These are phyloP conservation scores for Paecilomyces fulvus DNA, from an alignment of 2,329 filamentous ascomycete species.

Conservation along the genomic window DNA sequence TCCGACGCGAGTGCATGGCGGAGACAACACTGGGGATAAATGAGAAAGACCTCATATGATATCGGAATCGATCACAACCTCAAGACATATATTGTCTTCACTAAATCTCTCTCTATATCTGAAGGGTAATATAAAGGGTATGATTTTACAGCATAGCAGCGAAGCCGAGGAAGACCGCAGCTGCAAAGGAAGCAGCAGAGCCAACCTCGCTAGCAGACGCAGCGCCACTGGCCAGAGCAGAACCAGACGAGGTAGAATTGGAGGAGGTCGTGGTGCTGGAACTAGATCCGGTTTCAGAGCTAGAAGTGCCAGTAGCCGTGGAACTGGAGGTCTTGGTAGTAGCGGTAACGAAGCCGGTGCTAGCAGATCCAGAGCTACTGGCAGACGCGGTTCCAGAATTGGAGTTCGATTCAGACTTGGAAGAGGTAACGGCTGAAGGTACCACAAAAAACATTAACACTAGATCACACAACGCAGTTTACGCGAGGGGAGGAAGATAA, in stretches of 20 bases:
- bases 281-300: slow-evolving; percentile 8
- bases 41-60: background rate
- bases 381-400: slow-evolving; percentile 16
- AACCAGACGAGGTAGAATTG: slow-evolving; percentile 12
- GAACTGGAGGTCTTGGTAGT: slow-evolving; percentile 4
- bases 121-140: background rate
- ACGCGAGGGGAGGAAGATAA: slow-evolving; percentile 1
- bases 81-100: background rate
- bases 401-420: slow-evolving; percentile 8
- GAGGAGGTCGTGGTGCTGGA: slow-evolving; percentile 12
- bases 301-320: slow-evolving; percentile 10
- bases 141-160: slow-evolving; percentile 27
- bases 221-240: slow-evolving; percentile 14
- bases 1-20: background rate
- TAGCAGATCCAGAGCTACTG: slow-evolving; percentile 7
- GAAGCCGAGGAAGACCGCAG: slow-evolving; percentile 34
- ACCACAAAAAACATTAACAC: slow-evolving; percentile 2
- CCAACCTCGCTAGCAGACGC: slow-evolving; percentile 24
- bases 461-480: background rate
- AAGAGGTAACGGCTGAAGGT: slow-evolving; percentile 7
- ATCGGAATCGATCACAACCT: background rate
- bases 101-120: background rate
- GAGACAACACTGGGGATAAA: background rate
- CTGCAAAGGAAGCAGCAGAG: slow-evolving; percentile 28
- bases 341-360: slow-evolving; percentile 6